These are phyloP conservation scores for Pseudopithomyces chartarum DNA, from an alignment of 2,329 filamentous ascomycete genomes.

Conservation along the genomic window DNA sequence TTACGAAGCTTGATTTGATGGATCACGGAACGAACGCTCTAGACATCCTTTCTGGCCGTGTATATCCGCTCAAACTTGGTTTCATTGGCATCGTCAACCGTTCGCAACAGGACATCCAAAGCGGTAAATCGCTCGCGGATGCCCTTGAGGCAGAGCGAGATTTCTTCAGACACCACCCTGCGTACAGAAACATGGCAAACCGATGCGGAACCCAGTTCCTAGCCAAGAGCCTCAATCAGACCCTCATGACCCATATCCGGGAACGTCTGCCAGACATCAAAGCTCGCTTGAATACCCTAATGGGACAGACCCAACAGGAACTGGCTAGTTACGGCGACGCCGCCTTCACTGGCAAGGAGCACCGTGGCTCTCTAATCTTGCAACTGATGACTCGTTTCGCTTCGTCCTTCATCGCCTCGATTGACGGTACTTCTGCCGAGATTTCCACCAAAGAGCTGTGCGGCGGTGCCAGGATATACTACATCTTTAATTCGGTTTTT, in stretches of 20 bases:
- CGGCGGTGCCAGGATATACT: conserved; percentile 93
- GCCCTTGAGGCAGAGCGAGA: conserved; percentile 88
- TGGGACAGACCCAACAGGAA: conserved; percentile 99
- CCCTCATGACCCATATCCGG: conserved; percentile 94
- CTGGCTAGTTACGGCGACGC: conserved; percentile 97
- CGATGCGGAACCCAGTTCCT: conserved; percentile 93
- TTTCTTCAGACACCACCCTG: conserved; percentile 96
- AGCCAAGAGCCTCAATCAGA: conserved; percentile 92
- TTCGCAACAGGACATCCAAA: conserved; percentile 97
- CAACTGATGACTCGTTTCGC: conserved; percentile 99
- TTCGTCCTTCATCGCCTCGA: conserved; percentile 96
- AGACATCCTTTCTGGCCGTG: conserved; percentile 94
- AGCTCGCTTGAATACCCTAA: conserved; percentile 92
- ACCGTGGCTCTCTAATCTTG: conserved; percentile 90
- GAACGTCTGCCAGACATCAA: conserved; percentile 98
- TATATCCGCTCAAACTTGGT: conserved; percentile 94
- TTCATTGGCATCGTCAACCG: conserved; percentile 98
- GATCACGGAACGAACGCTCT: conserved; percentile 97
- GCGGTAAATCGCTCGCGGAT: conserved; percentile 91
- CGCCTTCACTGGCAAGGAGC: conserved; percentile 96
- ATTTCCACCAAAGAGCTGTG: conserved; percentile 98
- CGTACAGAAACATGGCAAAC: conserved; percentile 93
- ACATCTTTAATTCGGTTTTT: conserved; percentile 99
- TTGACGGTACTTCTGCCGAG: conserved; percentile 97
- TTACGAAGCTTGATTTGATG: conserved; percentile 98